Percentiles rank a stretch among this genome's conserved stretches.
Evolutionary conservation across 176 grass and related monocot genomes (phyloP).

Genomic region (Dendrocalamus sinicus): DNA sequence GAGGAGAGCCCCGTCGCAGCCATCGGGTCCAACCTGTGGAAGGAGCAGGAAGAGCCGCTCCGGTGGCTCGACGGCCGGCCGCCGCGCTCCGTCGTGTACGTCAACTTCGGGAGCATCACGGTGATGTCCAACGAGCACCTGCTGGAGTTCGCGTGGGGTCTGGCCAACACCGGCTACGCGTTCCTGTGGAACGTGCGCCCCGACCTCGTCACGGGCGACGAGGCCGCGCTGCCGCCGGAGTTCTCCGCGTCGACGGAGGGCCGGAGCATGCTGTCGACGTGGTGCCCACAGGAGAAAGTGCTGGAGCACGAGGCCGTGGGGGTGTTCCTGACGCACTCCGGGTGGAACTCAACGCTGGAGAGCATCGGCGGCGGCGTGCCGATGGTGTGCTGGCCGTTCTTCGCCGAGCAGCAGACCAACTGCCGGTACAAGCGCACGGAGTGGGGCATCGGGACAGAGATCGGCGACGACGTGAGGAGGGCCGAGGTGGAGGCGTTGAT

Average conservation of each 20-base stretch:
- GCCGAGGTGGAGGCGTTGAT: slow-evolving; percentile 33
- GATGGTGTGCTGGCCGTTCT: slow-evolving; percentile 66
- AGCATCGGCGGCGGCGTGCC: slow-evolving; percentile 53
- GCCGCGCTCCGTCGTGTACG: slow-evolving; percentile 52
- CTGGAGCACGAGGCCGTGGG: slow-evolving; percentile 58
- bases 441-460: slow-evolving; percentile 58
- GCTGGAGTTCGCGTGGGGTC: slow-evolving; percentile 62
- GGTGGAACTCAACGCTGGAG: slow-evolving; percentile 77
- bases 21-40: slow-evolving; percentile 49
- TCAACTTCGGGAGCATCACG: slow-evolving; percentile 71
- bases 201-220: slow-evolving; percentile 48
- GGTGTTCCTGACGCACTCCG: slow-evolving; percentile 79
- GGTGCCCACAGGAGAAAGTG: slow-evolving; percentile 60
- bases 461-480: slow-evolving; percentile 36
- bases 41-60: slow-evolving; percentile 35
- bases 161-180: slow-evolving; percentile 46
- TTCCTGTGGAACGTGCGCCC: slow-evolving; percentile 64
- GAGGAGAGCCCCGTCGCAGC: slow-evolving; percentile 18
- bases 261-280: slow-evolving; percentile 41
- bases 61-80: slow-evolving; percentile 43
- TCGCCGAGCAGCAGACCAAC: slow-evolving; percentile 72
- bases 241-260: slow-evolving; percentile 13
- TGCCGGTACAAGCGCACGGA: slow-evolving; percentile 54
- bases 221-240: slow-evolving; percentile 31
- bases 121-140: slow-evolving; percentile 48